Base-by-base conservation (phyloP, 1,284 basidiomycete genomes). In the Malassezia pachydermatis region DNA sequence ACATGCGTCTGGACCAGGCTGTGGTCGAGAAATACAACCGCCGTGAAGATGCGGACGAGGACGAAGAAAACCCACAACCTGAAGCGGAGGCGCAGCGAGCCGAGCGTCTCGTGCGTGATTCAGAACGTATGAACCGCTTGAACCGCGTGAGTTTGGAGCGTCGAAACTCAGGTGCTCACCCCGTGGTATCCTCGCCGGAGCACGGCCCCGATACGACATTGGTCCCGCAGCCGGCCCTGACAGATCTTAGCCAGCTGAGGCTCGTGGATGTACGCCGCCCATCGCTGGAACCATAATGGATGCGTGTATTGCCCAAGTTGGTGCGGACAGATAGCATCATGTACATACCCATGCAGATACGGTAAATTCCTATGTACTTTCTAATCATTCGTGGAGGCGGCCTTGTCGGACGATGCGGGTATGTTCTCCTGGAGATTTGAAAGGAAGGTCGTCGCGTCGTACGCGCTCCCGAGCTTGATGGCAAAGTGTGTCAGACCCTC, bases 1-100 rank as follows among this genome's bases (percentile, higher is more conserved):
- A 70, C 45, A 67, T 63, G 58, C 52, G 65, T 20, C 55, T 70
- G 22, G 66, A 69, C 37, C 58, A 70, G 42, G 67, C 67, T 10
- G 59, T 58, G 23, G 63, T 68, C 32, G 67, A 70, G 35, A 70
- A 70, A 50, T 29, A 62, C 32, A 53, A 51, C 17, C 25, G 48
- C 24, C 25, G 35, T 9, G 45, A 46, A 1, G 28, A 17, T 9
- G 45, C 41, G 32, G 41, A 39, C 6, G 48, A 37, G 2, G 40
- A 57, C 19, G 51, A 51, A 16, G 41, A 44, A 19, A 27, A 43
- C 11, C 19, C 14, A 7, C 22, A 33, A 16, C 30, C 16, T 24
- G 38, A 39, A 17, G 22, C 13, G 2, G 22, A 35, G 4, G 41
- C 41, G 23, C 30, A 32, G 19, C 22, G 41, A 24, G 19, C 17